Percentiles rank a stretch among this genome's conserved stretches.
Evolutionary conservation across 768 basidiomycete species (phyloP).

Genomic region (Phaffia tasmanica): DNA sequence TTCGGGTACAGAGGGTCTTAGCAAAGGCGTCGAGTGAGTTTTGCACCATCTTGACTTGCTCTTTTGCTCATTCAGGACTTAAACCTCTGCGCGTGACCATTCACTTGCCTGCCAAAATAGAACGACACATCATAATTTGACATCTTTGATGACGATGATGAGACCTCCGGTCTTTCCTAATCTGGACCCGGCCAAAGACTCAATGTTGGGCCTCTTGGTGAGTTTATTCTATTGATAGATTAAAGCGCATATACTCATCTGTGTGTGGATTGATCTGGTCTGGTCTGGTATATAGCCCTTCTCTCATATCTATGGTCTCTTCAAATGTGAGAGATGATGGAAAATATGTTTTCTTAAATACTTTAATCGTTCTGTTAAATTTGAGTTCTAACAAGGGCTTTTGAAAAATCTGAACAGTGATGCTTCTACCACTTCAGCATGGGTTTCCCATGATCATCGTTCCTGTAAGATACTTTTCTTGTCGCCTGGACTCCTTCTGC

Average conservation of each 20-base stretch:
- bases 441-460: constrained; percentile 35
- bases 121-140: constrained; percentile 49
- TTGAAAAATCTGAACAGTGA: constrained; percentile 21
- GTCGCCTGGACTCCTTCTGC: constrained; percentile 33
- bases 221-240: neutral
- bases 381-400: neutral
- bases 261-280: neutral
- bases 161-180: constrained; percentile 41
- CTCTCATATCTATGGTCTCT: constrained; percentile 24
- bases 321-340: constrained; percentile 16
- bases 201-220: constrained; percentile 50
- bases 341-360: constrained; percentile 14
- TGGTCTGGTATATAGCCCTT: constrained; percentile 1
- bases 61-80: constrained; percentile 5
- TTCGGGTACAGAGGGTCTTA: constrained; percentile 35
- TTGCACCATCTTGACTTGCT: neutral
- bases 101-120: constrained; percentile 15
- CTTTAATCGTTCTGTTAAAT: neutral
- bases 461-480: constrained; percentile 3
- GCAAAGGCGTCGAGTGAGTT: constrained; percentile 35
- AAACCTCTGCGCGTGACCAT: constrained; percentile 6
- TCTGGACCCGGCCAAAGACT: constrained; percentile 42
- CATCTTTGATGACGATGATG: constrained; percentile 49
- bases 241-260: constrained; percentile 40
- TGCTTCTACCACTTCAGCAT: constrained; percentile 33